Percentiles rank a stretch among this genome's conserved stretches.
These are phyloP conservation scores for Apiotrichum domesticum DNA, from an alignment of 1,284 basidiomycete species.

Conservation along the genomic window DNA sequence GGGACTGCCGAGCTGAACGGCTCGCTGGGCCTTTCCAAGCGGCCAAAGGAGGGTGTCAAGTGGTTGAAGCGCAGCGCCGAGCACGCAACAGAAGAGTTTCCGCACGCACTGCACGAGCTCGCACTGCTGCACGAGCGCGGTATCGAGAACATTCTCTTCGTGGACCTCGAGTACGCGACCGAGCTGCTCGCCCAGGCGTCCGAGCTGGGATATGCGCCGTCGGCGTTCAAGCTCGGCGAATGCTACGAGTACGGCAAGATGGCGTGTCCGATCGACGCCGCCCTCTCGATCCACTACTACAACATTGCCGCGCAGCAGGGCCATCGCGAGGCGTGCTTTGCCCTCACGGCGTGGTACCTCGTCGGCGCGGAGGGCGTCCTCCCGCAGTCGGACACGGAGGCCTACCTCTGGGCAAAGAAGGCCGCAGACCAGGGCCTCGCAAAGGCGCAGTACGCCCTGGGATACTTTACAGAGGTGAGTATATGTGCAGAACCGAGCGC, in stretches of 20 bases:
- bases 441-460: slow-evolving; percentile 94
- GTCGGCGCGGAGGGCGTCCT: slow-evolving; percentile 96
- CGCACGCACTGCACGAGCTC: slow-evolving; percentile 92
- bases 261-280: slow-evolving; percentile 96
- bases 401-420: slow-evolving; percentile 87
- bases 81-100: slow-evolving; percentile 88
- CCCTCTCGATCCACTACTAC: slow-evolving; percentile 98
- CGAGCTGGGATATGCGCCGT: slow-evolving; percentile 92
- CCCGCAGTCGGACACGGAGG: slow-evolving; percentile 96
- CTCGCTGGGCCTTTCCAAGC: slow-evolving; percentile 77
- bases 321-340: slow-evolving; percentile 95
- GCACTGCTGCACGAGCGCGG: slow-evolving; percentile 91
- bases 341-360: slow-evolving; percentile 97
- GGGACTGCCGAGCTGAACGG: slow-evolving; percentile 96
- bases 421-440: slow-evolving; percentile 81
- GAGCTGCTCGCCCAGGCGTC: slow-evolving; percentile 92
- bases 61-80: slow-evolving; percentile 97
- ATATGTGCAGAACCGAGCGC: not conserved
- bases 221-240: slow-evolving; percentile 91
- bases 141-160: slow-evolving; percentile 92
- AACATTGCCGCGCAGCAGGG: slow-evolving; percentile 96
- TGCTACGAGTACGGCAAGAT: slow-evolving; percentile 99
- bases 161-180: slow-evolving; percentile 90
- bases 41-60: slow-evolving; percentile 93
- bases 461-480: slow-evolving; percentile 82